phyloP scores from a whole-genome alignment of 768 basidiomycete species.

The Lepiota brunneoincarnata region DNA sequence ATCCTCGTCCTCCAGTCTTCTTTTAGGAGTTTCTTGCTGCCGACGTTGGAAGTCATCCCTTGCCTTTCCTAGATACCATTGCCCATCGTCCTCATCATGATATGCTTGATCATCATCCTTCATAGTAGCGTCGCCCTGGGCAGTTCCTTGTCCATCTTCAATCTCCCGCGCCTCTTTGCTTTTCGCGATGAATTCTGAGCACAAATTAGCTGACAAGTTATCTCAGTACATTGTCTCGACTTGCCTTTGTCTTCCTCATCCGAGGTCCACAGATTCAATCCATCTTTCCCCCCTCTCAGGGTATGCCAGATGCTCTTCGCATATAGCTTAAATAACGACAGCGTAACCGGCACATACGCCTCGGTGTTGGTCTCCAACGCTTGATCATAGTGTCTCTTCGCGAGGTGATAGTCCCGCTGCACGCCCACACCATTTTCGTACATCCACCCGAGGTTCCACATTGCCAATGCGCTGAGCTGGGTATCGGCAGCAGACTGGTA shows the following conservation, averaged over 20 bases:
- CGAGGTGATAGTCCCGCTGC: constrained; percentile 92
- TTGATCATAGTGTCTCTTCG: constrained; percentile 92
- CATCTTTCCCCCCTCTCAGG: constrained; percentile 65
- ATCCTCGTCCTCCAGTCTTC: constrained; percentile 59
- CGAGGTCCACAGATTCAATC: constrained; percentile 62
- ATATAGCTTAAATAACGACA: constrained; percentile 84
- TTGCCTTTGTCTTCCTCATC: constrained; percentile 48
- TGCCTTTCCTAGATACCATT: constrained; percentile 84
- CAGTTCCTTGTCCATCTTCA: constrained; percentile 33
- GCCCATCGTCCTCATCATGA: constrained; percentile 56
- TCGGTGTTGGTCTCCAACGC: constrained; percentile 86
- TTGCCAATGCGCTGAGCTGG: constrained; percentile 87
- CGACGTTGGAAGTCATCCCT: constrained; percentile 73
- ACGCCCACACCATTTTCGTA: constrained; percentile 96
- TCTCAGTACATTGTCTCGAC: constrained; percentile 4
- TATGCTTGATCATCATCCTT: constrained; percentile 32
- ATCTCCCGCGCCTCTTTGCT: constrained; percentile 36
- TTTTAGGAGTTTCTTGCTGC: constrained; percentile 31
- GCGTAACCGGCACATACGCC: constrained; percentile 82
- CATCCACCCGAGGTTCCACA: constrained; percentile 99
- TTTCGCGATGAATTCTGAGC: constrained; percentile 16
- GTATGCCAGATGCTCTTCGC: constrained; percentile 83
- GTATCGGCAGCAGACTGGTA: constrained; percentile 95
- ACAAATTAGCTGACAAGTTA: not conserved
- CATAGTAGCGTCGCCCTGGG: constrained; percentile 21